Conservation (phyloP, 257 asterid genomes). For the Capsicum pubescens region DNA sequence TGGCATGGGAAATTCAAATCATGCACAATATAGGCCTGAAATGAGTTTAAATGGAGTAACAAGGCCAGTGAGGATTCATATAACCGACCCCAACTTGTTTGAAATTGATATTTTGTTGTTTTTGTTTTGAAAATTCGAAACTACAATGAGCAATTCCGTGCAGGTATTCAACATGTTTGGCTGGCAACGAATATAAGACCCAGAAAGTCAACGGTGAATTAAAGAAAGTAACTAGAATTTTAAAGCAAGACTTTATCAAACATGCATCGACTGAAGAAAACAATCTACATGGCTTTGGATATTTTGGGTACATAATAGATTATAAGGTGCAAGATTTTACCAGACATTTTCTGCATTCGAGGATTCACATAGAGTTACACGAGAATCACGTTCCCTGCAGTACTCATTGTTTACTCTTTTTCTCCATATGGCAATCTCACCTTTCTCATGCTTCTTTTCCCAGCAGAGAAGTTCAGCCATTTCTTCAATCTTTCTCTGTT, state of each 20-base stretch:
- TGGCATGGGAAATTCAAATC: background rate
- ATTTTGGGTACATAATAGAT: background rate
- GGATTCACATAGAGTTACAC: constrained; percentile 38
- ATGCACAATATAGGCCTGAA: background rate
- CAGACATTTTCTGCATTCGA: constrained; percentile 41
- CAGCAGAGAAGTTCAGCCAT: constrained; percentile 51
- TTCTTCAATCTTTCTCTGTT: constrained; percentile 49
- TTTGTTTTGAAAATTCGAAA: background rate
- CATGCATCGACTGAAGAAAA: background rate
- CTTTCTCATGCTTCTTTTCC: constrained; percentile 49
- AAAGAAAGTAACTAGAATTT: background rate
- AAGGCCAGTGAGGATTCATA: background rate
- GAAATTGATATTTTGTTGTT: background rate
- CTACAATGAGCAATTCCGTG: constrained; percentile 1
- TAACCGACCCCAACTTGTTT: background rate
- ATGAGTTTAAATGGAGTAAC: background rate
- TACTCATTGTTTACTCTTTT: constrained; percentile 42
- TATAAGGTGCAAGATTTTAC: constrained; percentile 32
- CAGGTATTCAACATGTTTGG: background rate
- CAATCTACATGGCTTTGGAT: background rate
- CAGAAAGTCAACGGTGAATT: background rate
- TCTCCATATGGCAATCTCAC: constrained; percentile 53
- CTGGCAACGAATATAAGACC: background rate
- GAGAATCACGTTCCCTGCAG: constrained; percentile 43
- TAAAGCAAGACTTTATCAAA: background rate